phyloP scores from a whole-genome alignment of 1,139 yeast species.

The Suhomyces taliae region DNA sequence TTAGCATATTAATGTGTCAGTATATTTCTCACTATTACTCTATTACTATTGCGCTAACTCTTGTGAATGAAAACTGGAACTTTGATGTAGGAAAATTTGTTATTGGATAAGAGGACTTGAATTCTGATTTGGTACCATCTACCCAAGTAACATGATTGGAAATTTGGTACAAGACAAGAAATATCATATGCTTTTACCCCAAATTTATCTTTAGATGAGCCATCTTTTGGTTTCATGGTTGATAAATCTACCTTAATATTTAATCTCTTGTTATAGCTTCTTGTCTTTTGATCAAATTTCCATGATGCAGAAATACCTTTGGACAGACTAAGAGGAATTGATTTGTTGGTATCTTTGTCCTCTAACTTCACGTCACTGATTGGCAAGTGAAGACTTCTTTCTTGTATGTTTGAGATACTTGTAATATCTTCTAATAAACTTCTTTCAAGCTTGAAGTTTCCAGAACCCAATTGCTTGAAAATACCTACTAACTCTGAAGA shows the following conservation, averaged over 20 bases:
- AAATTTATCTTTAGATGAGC: neutral
- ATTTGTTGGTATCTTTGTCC: neutral
- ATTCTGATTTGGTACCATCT: constrained; percentile 24
- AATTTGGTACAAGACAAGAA: constrained; percentile 24
- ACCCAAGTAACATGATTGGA: constrained; percentile 24
- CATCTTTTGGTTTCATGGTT: constrained; percentile 4
- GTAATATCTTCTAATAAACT: constrained; percentile 33
- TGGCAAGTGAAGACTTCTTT: constrained; percentile 27
- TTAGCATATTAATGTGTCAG: no score
- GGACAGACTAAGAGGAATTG: neutral
- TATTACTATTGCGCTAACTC: neutral
- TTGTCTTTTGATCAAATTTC: constrained; percentile 2
- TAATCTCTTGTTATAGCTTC: constrained; percentile 5
- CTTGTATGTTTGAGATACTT: constrained; percentile 28
- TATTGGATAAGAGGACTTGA: constrained; percentile 18
- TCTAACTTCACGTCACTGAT: constrained; percentile 14
- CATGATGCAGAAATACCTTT: constrained; percentile 5
- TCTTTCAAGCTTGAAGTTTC: constrained; percentile 31
- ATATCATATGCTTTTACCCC: constrained; percentile 14
- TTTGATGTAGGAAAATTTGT: constrained; percentile 20
- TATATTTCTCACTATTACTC: neutral
- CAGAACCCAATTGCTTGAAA: constrained; percentile 23
- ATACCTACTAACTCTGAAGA: constrained; percentile 23
- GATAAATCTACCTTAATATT: constrained; percentile 10
- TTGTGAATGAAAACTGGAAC: constrained; percentile 16